Conservation (phyloP, 208 protist species). For the Naegleria gruberi region DNA sequence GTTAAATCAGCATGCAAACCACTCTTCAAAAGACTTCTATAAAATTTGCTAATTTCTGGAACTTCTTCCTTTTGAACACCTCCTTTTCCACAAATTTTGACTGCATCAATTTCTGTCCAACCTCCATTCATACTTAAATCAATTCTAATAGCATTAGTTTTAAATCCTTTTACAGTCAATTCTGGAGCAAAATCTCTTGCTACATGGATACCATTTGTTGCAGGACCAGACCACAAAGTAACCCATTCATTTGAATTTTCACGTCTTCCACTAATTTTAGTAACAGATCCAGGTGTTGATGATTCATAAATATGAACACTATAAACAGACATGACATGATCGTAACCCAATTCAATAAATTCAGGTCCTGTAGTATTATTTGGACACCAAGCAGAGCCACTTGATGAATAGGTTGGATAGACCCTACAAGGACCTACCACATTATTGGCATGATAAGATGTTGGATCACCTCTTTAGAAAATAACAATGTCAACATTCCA, state of each 20-base stretch:
- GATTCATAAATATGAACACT: background rate
- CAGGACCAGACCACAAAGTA: background rate
- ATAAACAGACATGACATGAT: background rate
- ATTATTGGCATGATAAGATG: background rate
- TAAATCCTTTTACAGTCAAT: background rate
- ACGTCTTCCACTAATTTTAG: background rate
- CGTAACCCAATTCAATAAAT: background rate
- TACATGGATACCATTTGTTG: background rate
- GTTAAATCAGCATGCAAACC: background rate
- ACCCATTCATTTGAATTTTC: background rate
- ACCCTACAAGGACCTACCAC: background rate
- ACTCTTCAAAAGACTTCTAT: background rate
- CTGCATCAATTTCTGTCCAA: background rate
- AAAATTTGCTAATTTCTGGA: background rate
- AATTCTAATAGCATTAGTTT: background rate
- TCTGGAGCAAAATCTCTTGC: background rate
- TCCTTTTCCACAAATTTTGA: background rate
- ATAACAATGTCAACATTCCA: background rate
- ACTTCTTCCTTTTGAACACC: background rate
- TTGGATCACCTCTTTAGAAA: background rate
- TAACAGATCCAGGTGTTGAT: background rate
- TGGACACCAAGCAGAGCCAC: background rate
- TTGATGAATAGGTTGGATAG: background rate
- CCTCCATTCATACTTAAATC: background rate
- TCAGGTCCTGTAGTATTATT: background rate